Evolutionary conservation across 192 early-diverging fungal species (phyloP), one percentile per base, ranked within the genome.

Genomic region (Mortierella claussenii): DNA sequence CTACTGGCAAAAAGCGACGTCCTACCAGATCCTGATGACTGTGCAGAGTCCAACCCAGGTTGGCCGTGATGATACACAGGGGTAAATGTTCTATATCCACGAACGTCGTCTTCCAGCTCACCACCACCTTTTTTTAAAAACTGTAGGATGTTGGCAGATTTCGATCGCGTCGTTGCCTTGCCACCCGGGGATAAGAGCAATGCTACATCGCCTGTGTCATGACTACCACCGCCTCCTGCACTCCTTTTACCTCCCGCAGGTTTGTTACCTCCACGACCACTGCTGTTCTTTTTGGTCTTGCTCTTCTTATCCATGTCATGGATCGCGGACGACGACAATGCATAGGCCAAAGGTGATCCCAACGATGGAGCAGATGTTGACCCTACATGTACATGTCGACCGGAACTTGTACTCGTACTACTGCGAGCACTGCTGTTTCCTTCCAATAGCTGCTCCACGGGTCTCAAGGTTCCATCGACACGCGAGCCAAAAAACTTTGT

Each of bases 401-500:
- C n/a, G n/a, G n/a, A n/a, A n/a, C n/a, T n/a, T n/a, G n/a, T n/a
- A n/a, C n/a, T n/a, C n/a, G n/a, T n/a, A n/a, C n/a, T 8, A 43
- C 18, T 31, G 24, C 55, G 13, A n/a, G n/a, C n/a, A n/a, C n/a
- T n/a, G n/a, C n/a, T n/a, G n/a, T n/a, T n/a, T n/a, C 55, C 57
- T 18, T 66, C 56, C 3, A 44, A 33, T 9, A 44, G 28, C 20
- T 66, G 63, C 18, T 76, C 73, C 30, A 67, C 58, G 0, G 73
- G 73, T 2, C 56, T 37, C 54, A 76, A 46, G 3, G 73, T 62
- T 12, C 73, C 73, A 32, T 76, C 73, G 4, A 76, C 64, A 10
- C 73, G 56, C 6, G 73, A 67, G 8, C 73, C 73, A 56, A 76
- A 76, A 47, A 76, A 76, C 23, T 76, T 76, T 48, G 73, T 76